Conservation (phyloP, 2,329 filamentous ascomycete genomes). For the Hymenotorrendiella dingleyae region DNA sequence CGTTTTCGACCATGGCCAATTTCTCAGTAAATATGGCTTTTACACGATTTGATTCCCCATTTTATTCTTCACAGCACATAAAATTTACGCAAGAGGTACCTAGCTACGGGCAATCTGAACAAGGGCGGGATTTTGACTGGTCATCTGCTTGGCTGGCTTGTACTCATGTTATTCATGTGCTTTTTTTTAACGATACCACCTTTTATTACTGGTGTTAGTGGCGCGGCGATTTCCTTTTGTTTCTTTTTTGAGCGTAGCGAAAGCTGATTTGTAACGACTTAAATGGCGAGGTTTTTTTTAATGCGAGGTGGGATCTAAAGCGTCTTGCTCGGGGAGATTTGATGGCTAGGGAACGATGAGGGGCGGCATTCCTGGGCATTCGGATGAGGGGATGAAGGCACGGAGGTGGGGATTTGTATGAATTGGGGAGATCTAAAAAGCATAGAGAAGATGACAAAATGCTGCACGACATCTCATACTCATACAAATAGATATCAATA, state of each 20-base stretch:
- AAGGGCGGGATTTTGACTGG: conserved; percentile 18
- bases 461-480: too few species aligned
- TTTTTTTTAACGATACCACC: conserved; percentile 17
- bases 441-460: too few species aligned
- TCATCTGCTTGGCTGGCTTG: conserved; percentile 12
- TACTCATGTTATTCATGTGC: conserved; percentile 11
- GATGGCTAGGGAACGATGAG: too few species aligned
- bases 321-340: too few species aligned
- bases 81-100: conserved; percentile 12
- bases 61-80: conserved; percentile 17
- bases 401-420: too few species aligned
- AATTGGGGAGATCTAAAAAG: too few species aligned
- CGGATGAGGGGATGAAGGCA: too few species aligned
- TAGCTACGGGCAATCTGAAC: conserved; percentile 10
- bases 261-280: conserved; percentile 3
- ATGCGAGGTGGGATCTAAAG: too few species aligned
- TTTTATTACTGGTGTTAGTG: conserved; percentile 13
- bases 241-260: conserved; percentile 1
- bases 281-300: background rate
- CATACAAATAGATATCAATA: too few species aligned
- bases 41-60: conserved; percentile 12
- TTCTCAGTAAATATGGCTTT: conserved; percentile 11
- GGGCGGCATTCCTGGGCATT: too few species aligned
- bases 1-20: background rate
- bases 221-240: background rate